Evolutionary conservation across 345 rosid genomes (phyloP), one percentile per base, ranked within the genome.

Genomic region (Eucalyptus pumila): DNA sequence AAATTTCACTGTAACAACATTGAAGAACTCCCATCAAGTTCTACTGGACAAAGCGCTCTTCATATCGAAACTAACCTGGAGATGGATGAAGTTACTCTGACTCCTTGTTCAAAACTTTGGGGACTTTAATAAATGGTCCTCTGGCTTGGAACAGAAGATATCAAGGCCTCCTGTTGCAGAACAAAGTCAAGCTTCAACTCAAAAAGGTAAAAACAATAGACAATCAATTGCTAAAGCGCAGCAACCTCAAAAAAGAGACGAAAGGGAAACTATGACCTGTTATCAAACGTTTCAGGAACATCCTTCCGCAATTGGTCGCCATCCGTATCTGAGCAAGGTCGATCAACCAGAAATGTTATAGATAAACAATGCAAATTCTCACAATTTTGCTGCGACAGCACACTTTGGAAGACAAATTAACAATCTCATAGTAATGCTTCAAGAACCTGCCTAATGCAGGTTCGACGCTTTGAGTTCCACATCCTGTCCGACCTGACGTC

Each of bases 401-500:
- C 14, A 27, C 51, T 42, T n/a, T n/a, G 86, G n/a, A 51, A 45
- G 32, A 76, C 34, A 86, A 89, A 86, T 44, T 30, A 24, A 37
- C 72, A 23, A 72, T 56, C 45, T 80, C 45, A 50, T 51, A 45
- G 65, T 67, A n/a, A 44, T 3, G 69, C 42, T 83, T 26, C 30
- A 88, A 52, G 90, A 83, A 97, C 98, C 98, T 93, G 98, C 98
- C 90, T 80, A 97, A 80, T 21, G 99, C 94, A 8, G 98, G 98
- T 90, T 97, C 96, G 9, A 97, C 94, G 89, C 93, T 93, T 88
- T 87, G 51, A 97, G 96, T 90, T 97, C 97, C 91, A 94, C 96
- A 86, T 93, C 95, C 91, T 97, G 97, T 50, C 99, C 99, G 96
- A 96, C 99, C 99, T 97, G 91, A 90, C 91, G 87, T 54, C 87